phyloP scores from a whole-genome alignment of 768 basidiomycete species.

The Termitomyces sp. region DNA sequence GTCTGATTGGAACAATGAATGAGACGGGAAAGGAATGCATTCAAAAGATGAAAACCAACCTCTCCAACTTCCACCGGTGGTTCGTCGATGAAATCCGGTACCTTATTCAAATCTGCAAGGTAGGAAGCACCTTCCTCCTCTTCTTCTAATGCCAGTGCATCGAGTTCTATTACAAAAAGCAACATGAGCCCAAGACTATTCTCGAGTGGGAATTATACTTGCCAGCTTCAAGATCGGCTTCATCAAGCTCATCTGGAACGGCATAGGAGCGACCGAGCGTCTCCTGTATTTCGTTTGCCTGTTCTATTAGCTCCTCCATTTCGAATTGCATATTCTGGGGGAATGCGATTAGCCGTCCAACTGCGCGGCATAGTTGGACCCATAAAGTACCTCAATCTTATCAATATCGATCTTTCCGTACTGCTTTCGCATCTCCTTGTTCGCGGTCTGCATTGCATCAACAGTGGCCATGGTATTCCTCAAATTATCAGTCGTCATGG shows the following conservation, averaged over 20 bases:
- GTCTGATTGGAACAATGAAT: slow-evolving; percentile 26
- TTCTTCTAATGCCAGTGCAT: slow-evolving; percentile 87
- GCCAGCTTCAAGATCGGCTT: slow-evolving; percentile 97
- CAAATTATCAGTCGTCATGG: slow-evolving; percentile 95
- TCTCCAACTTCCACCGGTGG: slow-evolving; percentile 68
- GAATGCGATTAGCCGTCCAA: neutral
- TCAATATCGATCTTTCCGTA: slow-evolving; percentile 97
- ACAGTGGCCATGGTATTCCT: slow-evolving; percentile 99
- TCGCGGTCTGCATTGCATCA: slow-evolving; percentile 93
- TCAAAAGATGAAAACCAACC: slow-evolving; percentile 32
- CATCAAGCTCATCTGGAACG: slow-evolving; percentile 96
- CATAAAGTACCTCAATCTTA: slow-evolving; percentile 86
- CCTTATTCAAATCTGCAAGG: slow-evolving; percentile 79
- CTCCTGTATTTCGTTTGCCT: slow-evolving; percentile 98
- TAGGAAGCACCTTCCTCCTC: slow-evolving; percentile 92
- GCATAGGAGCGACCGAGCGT: slow-evolving; percentile 90
- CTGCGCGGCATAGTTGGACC: neutral
- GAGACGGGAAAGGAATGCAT: neutral
- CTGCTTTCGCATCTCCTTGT: slow-evolving; percentile 95
- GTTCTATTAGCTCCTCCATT: slow-evolving; percentile 96
- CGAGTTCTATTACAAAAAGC: slow-evolving; percentile 61
- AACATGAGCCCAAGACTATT: neutral
- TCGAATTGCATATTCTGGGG: slow-evolving; percentile 89
- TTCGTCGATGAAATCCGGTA: slow-evolving; percentile 91
- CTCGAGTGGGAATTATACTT: slow-evolving; percentile 17